Base-by-base conservation (phyloP, 1,284 basidiomycete genomes). In the Fomitopsis betulina region DNA sequence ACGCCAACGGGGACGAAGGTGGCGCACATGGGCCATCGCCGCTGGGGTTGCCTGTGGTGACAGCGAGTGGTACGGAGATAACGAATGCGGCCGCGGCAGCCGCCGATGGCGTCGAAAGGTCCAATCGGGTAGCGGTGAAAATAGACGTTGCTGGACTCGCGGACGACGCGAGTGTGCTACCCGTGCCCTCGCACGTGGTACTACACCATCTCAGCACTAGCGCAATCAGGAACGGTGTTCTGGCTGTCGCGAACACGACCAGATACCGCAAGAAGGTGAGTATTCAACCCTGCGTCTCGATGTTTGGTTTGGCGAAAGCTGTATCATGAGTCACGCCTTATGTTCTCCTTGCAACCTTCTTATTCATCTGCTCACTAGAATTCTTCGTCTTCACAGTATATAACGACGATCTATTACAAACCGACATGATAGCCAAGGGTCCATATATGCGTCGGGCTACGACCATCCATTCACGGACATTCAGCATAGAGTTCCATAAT, bases 151-250 rank as follows among this genome's bases (percentile, higher is more conserved):
- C 70, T 0, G 75, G 80, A 30, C 66, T 86, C 47, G 85, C 93
- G 32, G 94, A 99, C 73, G 96, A 99, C 71, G 93, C 88, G 65
- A 91, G 89, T 47, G 94, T 99, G 59, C 75, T 99, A 62, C 93
- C 96, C 8, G 94, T 97, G 19, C 95, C 95, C 21, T 93, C 89
- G 56, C 96, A 98, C 75, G 94, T 94, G 37, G 94, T 98, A 42
- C 79, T 99, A 63, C 94, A 98, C 65, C 97, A 99, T 73, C 75
- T 99, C 59, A 94, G 94, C 61, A 98, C 96, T 54, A 96, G 93
- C 71, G 93, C 95, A 61, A 99, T 99, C 68, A 85, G 89, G 72
- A 94, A 96, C 70, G 95, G 95, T 3, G 94, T 96, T 49, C 76
- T 99, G 47, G 95, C 95, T 38, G 94, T 98, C 1, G 96, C 91